A percentile compares a stretch with the other conserved stretches of the same genome.
These are phyloP conservation scores for Amniculicola lignicola DNA, from an alignment of 495 filamentous ascomycete species.

Conservation along the genomic window DNA sequence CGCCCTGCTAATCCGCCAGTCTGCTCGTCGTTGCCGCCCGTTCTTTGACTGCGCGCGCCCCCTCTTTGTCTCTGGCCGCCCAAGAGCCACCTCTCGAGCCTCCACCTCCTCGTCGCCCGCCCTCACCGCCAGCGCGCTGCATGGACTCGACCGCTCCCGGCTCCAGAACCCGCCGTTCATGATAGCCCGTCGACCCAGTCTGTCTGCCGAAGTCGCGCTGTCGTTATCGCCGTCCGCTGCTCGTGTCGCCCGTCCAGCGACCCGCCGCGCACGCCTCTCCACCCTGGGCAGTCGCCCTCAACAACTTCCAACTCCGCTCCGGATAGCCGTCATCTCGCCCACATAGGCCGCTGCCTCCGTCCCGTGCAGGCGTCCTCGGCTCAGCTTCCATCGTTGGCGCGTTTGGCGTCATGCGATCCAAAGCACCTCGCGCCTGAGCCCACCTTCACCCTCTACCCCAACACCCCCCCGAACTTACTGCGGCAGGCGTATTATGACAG, in stretches of 20 bases:
- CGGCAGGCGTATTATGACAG: slow-evolving; percentile 82
- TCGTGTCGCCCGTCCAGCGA: slow-evolving; percentile 4
- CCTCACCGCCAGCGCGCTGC: slow-evolving; percentile 18
- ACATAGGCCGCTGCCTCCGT: slow-evolving; percentile 17
- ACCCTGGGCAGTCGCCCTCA: not conserved
- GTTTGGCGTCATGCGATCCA: slow-evolving; percentile 37
- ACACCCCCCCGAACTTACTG: slow-evolving; percentile 8
- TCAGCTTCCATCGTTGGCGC: slow-evolving; percentile 29
- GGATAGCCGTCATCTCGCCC: slow-evolving; percentile 1
- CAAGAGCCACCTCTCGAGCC: slow-evolving; percentile 6
- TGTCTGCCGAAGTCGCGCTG: slow-evolving; percentile 5
- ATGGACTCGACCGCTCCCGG: slow-evolving; percentile 12
- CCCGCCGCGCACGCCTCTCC: slow-evolving; percentile 16
- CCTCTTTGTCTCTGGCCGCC: slow-evolving; percentile 12
- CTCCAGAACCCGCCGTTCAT: slow-evolving; percentile 15
- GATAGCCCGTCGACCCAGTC: slow-evolving; percentile 14
- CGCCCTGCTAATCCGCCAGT: not conserved
- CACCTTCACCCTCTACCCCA: slow-evolving; percentile 16
- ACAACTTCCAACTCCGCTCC: slow-evolving; percentile 7
- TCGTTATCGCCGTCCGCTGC: slow-evolving; percentile 23
- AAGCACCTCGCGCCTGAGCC: slow-evolving; percentile 30
- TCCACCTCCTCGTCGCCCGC: slow-evolving; percentile 8
- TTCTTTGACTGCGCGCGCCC: slow-evolving; percentile 1
- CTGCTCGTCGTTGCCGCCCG: not conserved
- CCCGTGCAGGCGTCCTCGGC: slow-evolving; percentile 14